Base-by-base conservation (phyloP, 192 early-diverging fungal species). In the Linnemannia hyalina region DNA sequence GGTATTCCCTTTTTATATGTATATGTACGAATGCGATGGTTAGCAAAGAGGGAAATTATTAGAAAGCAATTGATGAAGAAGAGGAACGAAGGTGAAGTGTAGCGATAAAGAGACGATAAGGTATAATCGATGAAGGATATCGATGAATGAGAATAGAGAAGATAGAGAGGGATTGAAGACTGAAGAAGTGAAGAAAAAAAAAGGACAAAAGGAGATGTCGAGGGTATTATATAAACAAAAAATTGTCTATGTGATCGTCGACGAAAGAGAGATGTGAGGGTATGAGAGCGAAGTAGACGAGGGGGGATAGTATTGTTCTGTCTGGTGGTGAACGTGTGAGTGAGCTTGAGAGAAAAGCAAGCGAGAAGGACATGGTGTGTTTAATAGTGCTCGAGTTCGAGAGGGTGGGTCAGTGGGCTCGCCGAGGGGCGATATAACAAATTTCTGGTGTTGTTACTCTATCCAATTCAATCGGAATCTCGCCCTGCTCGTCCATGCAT, bases 391-490 rank as follows among this genome's bases (percentile, higher is more conserved):
- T 65, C 60, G 60, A 32, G 60, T 13, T 65, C 26, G 60, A 32
- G 60, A 65, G 60, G 8, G 60, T 9, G 60, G 60, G 29, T 29
- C 60, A 65, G 60, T 65, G 60, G 60, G 29, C 60, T 32, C 60
- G 60, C 60, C 26, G 29, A 65, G 60, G 60, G 29, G 26, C 60
- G 32, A 55, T 79, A 60, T 26, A 47, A 57, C 26, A 26, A 79
- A n/a, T 52, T 70, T 79, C 77, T 60, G 77, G 77, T 79, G 77
- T 79, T 13, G 70, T 72, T 42, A 79, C 15, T 79, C 9, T 71
- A 72, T n/a, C 22, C 77, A 11, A 79, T 79, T 79, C 77, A 79
- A 71, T 79, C 46, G 44, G 20, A 54, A 60, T 68, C 60, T 63
- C 18, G 76, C 76, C 26, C 42, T 36, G 26, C 5, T 70, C 68